These are phyloP conservation scores for Biscutella laevigata DNA, from an alignment of 441 rosid species.

Conservation along the genomic window DNA sequence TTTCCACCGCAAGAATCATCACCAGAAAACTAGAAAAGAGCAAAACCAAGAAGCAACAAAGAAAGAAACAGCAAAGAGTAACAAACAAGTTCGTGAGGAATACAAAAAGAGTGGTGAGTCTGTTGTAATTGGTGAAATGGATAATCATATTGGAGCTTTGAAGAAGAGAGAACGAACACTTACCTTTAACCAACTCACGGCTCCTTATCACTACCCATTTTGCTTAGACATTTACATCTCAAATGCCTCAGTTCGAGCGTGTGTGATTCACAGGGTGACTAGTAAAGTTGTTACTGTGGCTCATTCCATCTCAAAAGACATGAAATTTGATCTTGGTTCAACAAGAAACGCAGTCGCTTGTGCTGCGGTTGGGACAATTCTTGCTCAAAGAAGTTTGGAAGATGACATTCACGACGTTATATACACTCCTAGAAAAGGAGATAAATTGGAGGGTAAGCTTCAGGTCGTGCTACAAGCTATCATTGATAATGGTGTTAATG, in stretches of 20 bases:
- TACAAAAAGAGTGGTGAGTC: conserved; percentile 29
- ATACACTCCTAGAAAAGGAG: conserved; percentile 81
- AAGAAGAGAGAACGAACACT: conserved; percentile 51
- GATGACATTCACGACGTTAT: conserved; percentile 67
- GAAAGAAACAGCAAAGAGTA: conserved; percentile 24
- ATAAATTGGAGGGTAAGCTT: conserved; percentile 69
- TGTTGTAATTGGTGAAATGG: conserved; percentile 14
- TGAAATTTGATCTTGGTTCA: conserved; percentile 68
- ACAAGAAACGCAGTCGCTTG: conserved; percentile 62
- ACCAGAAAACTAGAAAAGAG: conserved; percentile 28
- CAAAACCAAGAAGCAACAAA: conserved; percentile 21
- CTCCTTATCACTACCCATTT: conserved; percentile 78
- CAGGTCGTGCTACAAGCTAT: conserved; percentile 65
- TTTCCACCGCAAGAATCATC: conserved; percentile 56
- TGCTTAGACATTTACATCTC: conserved; percentile 76
- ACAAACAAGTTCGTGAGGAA: conserved; percentile 26
- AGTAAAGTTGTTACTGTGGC: conserved; percentile 82
- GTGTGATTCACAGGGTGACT: conserved; percentile 69
- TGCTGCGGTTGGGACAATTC: conserved; percentile 52
- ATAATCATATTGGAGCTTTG: neutral
- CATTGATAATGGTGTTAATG: conserved; percentile 58
- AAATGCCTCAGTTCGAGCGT: conserved; percentile 78
- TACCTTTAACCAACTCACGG: conserved; percentile 85
- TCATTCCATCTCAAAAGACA: conserved; percentile 77
- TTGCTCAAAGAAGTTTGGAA: conserved; percentile 66